Evolutionary conservation across 2,329 filamentous ascomycete species (phyloP), one percentile per base, ranked within the genome.

Genomic region (Aureobasidium sp.): DNA sequence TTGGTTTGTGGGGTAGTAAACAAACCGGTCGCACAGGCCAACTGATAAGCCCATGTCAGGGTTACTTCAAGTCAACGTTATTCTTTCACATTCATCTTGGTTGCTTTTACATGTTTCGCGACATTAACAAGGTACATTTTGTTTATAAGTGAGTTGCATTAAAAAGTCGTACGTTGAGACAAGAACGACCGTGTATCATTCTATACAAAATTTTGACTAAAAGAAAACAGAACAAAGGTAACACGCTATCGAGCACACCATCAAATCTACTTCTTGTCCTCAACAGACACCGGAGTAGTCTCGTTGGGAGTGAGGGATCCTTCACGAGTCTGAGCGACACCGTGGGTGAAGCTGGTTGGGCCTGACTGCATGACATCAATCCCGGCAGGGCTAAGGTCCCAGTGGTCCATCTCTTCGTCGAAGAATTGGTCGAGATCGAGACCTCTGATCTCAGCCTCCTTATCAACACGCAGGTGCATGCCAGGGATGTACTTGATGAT

Each of bases 371-470:
- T 37, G 32, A 50, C 62, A 51, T 63, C 62, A n/a, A 63, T 46
- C n/a, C 62, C 62, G 42, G 47, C 62, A 23, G 46, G 36, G 57
- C 53, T 55, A 5, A 67, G 66, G 32, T 68, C 67, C 69, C 69
- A 69, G 53, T 73, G 70, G 46, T 71, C 72, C 68, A 84, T 82
- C 71, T 82, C 77, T 73, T 84, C 82, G 51, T 83, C 81, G 46
- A 79, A 75, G 71, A 84, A 84, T 68, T 83, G 80, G 42, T 83
- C 78, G 6, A 78, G 66, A 66, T 84, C 82, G 32, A 84, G 69
- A 20, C 82, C 82, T 58, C 79, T 75, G 73, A 81, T 80, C 71
- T 84, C 82, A 3, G 74, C 78, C 68, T 84, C 80, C 63, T 83
- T 81, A 63, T 74, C 77, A 56, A 84, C 81, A 47, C 82, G 76